Percentiles rank a stretch among this genome's conserved stretches.
phyloP scores from a whole-genome alignment of 2,329 filamentous ascomycete genomes.

The Diplodia intermedia region DNA sequence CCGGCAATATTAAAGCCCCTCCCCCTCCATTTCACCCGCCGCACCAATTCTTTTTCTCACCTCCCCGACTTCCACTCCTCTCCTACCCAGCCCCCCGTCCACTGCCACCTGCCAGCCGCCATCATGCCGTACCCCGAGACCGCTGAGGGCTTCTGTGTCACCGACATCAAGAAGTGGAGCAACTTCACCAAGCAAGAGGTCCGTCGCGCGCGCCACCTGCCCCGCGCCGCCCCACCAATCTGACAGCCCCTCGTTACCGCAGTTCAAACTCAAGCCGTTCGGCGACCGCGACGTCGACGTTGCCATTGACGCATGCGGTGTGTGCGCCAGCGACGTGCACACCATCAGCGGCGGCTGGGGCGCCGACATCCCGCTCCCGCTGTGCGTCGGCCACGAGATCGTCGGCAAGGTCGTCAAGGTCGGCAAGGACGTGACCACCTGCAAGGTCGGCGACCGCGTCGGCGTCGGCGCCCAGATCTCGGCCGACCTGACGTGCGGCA shows the following conservation, averaged over 20 bases:
- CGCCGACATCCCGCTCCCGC: constrained; percentile 64
- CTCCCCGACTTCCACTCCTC: neutral
- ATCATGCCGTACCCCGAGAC: constrained; percentile 61
- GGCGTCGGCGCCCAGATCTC: constrained; percentile 60
- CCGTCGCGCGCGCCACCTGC: constrained; percentile 35
- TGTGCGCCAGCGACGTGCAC: constrained; percentile 57
- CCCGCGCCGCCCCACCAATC: constrained; percentile 20
- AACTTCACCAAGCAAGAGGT: constrained; percentile 65
- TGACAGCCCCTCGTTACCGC: constrained; percentile 33
- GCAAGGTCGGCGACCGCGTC: constrained; percentile 56
- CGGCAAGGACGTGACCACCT: constrained; percentile 57
- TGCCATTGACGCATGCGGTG: constrained; percentile 71
- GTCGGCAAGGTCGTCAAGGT: constrained; percentile 59
- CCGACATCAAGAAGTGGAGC: constrained; percentile 67
- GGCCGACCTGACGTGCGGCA: constrained; percentile 57
- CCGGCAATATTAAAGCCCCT: constrained; percentile 31
- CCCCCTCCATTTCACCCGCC: constrained; percentile 28
- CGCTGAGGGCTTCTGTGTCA: constrained; percentile 57
- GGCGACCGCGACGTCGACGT: constrained; percentile 87
- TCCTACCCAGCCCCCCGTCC: neutral
- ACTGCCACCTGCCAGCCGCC: constrained; percentile 24
- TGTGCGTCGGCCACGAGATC: constrained; percentile 71
- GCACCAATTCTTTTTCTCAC: neutral
- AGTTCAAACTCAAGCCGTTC: constrained; percentile 85
- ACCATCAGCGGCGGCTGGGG: constrained; percentile 68